Evolutionary conservation across 2,329 filamentous ascomycete genomes (phyloP).

Genomic region (Arthrocladium fulminans): DNA sequence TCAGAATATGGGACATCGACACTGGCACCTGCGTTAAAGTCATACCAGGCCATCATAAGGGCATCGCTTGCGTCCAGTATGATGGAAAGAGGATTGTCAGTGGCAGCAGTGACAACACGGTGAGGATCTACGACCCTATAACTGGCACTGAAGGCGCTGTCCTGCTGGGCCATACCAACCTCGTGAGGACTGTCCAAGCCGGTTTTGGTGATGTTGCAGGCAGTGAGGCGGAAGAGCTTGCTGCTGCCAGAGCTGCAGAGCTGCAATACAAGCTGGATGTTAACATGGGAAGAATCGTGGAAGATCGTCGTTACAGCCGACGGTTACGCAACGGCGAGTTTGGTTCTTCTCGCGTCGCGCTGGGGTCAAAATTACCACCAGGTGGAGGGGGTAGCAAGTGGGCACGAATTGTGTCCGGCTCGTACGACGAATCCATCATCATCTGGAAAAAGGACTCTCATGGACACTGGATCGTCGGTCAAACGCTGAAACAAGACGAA

Average conservation of each 20-base stretch:
- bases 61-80: constrained; percentile 95
- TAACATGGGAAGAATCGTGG: constrained; percentile 36
- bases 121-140: constrained; percentile 84
- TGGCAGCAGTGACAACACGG: constrained; percentile 90
- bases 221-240: constrained; percentile 63
- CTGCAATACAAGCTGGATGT: constrained; percentile 58
- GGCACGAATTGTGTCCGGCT: constrained; percentile 91
- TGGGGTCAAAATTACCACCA: constrained; percentile 79
- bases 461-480: constrained; percentile 72
- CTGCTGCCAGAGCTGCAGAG: constrained; percentile 65
- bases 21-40: constrained; percentile 67
- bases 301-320: constrained; percentile 19
- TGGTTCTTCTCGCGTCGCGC: constrained; percentile 39
- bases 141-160: constrained; percentile 85
- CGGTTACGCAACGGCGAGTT: constrained; percentile 56
- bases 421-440: constrained; percentile 91
- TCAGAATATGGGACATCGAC: constrained; percentile 91
- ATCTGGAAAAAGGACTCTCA: constrained; percentile 85
- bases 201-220: constrained; percentile 84
- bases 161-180: constrained; percentile 67
- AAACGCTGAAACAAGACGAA: constrained; percentile 66
- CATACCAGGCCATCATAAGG: constrained; percentile 80
- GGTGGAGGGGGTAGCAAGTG: constrained; percentile 83
- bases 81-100: constrained; percentile 89
- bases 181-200: constrained; percentile 91